Evolutionary conservation across 768 basidiomycete genomes (phyloP).

Genomic region (Peribolospora kevripleyi): DNA sequence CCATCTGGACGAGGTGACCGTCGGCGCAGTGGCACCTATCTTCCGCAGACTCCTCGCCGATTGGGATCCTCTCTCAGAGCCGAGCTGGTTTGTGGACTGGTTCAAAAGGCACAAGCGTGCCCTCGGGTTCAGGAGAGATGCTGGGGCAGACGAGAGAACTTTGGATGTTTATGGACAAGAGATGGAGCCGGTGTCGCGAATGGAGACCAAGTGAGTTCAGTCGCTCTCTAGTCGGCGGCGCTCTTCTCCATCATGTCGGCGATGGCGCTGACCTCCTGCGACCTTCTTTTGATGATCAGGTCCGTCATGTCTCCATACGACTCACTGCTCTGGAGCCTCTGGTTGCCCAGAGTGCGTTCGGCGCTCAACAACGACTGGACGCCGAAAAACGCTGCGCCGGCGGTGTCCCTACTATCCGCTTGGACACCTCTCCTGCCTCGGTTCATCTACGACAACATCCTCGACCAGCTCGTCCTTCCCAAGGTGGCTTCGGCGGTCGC

Average conservation of each 20-base stretch:
- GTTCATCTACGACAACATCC: slow-evolving; percentile 79
- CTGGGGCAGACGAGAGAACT: too few relatives aligned
- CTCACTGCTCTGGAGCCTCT: slow-evolving; percentile 74
- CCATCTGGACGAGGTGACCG: slow-evolving; percentile 67
- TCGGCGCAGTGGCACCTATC: slow-evolving; percentile 67
- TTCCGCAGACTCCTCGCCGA: slow-evolving; percentile 45
- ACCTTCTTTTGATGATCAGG: slow-evolving; percentile 7
- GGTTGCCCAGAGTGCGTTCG: slow-evolving; percentile 85
- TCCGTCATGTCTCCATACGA: slow-evolving; percentile 82
- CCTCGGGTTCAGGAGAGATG: too few relatives aligned
- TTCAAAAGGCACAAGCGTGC: slow-evolving; percentile 13
- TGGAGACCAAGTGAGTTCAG: too few relatives aligned
- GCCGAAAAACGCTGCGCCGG: slow-evolving; percentile 43
- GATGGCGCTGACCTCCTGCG: too few relatives aligned
- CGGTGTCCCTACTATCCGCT: slow-evolving; percentile 56
- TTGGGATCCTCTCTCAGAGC: slow-evolving; percentile 71
- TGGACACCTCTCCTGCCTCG: slow-evolving; percentile 72
- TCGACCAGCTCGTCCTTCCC: slow-evolving; percentile 85
- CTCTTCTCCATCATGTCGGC: too few relatives aligned
- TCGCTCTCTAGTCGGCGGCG: too few relatives aligned
- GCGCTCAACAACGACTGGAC: slow-evolving; percentile 88
- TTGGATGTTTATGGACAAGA: too few relatives aligned
- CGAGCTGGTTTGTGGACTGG: slow-evolving; percentile 22
- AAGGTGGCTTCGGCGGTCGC: slow-evolving; percentile 65
- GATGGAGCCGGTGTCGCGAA: too few relatives aligned